Evolutionary conservation across 2,329 filamentous ascomycete species (phyloP).

Genomic region (Exophiala xenobiotica): DNA sequence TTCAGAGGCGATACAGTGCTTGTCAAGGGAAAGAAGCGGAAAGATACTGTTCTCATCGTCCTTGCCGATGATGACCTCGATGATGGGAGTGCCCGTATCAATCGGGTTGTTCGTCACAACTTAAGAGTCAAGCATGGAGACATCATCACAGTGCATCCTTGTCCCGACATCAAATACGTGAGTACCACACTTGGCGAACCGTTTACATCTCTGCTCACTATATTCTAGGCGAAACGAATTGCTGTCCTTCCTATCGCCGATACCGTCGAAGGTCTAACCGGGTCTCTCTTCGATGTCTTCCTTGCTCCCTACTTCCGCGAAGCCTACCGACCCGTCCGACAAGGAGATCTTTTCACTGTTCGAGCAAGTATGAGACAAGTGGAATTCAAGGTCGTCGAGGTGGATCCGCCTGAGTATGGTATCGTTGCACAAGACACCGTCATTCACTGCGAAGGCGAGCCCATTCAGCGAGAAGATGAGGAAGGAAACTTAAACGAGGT

Average conservation of each 20-base stretch:
- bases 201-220: conserved; percentile 3
- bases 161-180: conserved; percentile 99
- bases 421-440: conserved; percentile 98
- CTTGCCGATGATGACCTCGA: conserved; percentile 96
- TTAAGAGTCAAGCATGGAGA: conserved; percentile 98
- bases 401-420: conserved; percentile 96
- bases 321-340: conserved; percentile 93
- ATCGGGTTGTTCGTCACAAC: conserved; percentile 98
- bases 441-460: conserved; percentile 97
- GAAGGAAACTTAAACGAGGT: conserved; percentile 99
- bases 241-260: conserved; percentile 97
- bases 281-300: conserved; percentile 98
- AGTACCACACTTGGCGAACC: conserved; percentile 42
- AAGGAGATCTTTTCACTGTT: conserved; percentile 96
- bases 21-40: conserved; percentile 99
- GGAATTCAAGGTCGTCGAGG: conserved; percentile 99
- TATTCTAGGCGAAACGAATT: conserved; percentile 85
- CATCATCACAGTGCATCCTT: conserved; percentile 94
- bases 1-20: conserved; percentile 98
- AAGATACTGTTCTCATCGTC: conserved; percentile 97
- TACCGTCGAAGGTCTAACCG: conserved; percentile 95
- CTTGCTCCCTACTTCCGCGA: conserved; percentile 99
- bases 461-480: conserved; percentile 96
- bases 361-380: conserved; percentile 98
- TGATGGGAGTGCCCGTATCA: conserved; percentile 94